Conservation (phyloP, 495 filamentous ascomycete genomes). For the Trichoderma asperelloides region DNA sequence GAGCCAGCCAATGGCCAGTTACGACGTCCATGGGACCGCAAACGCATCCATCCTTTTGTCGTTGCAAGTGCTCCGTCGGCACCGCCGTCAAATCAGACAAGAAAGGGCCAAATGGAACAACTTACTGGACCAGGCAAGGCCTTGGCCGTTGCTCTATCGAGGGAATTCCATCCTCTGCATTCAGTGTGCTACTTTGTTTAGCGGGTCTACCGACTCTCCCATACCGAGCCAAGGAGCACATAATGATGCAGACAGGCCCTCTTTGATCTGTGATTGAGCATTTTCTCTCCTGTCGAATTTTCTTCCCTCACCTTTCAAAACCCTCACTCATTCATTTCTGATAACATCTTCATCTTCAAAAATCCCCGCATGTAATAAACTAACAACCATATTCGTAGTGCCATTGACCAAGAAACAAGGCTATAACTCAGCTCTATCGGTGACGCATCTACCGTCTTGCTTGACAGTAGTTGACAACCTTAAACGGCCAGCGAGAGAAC, state of each 20-base stretch:
- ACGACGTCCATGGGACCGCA: background rate
- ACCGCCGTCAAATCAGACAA: background rate
- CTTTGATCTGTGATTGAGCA: background rate
- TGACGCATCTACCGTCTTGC: background rate
- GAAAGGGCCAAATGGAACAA: background rate
- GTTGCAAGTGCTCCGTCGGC: constrained; percentile 5
- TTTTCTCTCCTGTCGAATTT: background rate
- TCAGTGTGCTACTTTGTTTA: background rate
- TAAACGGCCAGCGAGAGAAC: background rate
- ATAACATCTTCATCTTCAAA: background rate
- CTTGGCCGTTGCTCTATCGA: background rate
- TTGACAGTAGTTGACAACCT: background rate
- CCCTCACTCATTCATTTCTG: background rate
- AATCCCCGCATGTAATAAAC: too few relatives aligned
- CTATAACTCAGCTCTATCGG: background rate
- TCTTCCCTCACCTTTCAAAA: background rate
- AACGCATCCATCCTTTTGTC: background rate
- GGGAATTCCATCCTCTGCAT: background rate
- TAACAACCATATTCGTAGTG: too few relatives aligned
- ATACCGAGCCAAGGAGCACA: background rate
- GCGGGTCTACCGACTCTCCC: background rate
- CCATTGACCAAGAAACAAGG: background rate
- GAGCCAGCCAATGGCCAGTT: background rate
- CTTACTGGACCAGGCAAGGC: background rate
- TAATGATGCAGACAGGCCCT: background rate